Evolutionary conservation across 2,329 filamentous ascomycete species (phyloP).

Genomic region (Alternaria sp.): DNA sequence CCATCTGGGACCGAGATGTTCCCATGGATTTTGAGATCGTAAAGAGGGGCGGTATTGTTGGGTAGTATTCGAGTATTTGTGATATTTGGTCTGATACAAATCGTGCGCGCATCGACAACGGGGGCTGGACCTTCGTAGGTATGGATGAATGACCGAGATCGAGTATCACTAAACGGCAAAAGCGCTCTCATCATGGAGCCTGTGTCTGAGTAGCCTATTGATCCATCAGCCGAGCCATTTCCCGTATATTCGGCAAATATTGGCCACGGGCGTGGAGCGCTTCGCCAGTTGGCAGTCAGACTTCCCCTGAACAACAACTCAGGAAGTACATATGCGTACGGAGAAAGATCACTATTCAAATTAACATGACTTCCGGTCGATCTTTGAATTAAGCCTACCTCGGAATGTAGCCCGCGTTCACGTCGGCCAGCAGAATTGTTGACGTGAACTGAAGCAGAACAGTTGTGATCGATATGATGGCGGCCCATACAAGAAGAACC

Average conservation of each 20-base stretch:
- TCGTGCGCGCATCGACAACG: neutral
- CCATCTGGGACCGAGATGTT: accelerated
- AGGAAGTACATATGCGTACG: neutral
- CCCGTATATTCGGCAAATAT: neutral
- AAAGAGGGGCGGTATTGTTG: no score
- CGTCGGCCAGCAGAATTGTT: neutral
- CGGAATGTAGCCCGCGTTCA: neutral
- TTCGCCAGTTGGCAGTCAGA: neutral
- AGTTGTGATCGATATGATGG: neutral
- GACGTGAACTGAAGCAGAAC: neutral
- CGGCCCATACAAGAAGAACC: neutral
- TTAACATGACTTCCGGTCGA: accelerated
- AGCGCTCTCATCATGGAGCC: neutral
- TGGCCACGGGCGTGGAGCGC: neutral
- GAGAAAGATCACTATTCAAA: neutral
- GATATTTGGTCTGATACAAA: neutral
- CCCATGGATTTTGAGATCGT: accelerated
- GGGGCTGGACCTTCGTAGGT: neutral
- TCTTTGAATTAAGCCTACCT: neutral
- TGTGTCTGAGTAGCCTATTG: neutral
- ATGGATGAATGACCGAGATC: neutral
- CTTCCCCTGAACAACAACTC: neutral
- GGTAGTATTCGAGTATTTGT: neutral
- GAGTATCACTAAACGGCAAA: neutral
- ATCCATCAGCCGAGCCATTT: neutral